Conservation (phyloP, 257 asterid species). For the Nicotiana tabacum region DNA sequence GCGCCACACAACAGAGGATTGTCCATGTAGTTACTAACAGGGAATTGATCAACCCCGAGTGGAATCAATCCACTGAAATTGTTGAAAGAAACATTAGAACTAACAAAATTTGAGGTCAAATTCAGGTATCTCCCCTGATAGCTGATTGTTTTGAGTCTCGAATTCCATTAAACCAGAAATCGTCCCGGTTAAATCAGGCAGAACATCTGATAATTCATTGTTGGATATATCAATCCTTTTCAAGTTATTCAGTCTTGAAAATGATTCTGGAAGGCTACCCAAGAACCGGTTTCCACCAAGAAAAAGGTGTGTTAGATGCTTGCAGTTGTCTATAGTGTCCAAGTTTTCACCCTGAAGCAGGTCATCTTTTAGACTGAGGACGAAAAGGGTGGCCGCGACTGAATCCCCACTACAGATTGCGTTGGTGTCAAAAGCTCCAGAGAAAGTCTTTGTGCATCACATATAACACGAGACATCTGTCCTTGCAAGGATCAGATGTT, state of each 20-base stretch:
- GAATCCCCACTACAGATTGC: conserved; percentile 32
- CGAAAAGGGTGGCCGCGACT: conserved; percentile 23
- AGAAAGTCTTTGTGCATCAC: conserved; percentile 23
- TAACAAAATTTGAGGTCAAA: conserved; percentile 24
- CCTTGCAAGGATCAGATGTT: conserved; percentile 45
- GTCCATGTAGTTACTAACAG: conserved; percentile 22
- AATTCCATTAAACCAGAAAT: conserved; percentile 20
- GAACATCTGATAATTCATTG: conserved; percentile 27
- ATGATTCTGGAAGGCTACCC: conserved; percentile 26
- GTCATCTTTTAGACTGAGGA: conserved; percentile 29
- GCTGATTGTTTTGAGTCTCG: conserved; percentile 32
- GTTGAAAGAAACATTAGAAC: conserved; percentile 44
- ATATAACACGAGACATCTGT: conserved; percentile 36
- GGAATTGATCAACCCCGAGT: conserved; percentile 21
- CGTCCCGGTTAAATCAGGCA: conserved; percentile 35
- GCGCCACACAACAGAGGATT: conserved; percentile 48
- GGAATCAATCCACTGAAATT: conserved; percentile 44
- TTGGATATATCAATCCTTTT: conserved; percentile 37
- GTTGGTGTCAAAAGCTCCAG: conserved; percentile 37
- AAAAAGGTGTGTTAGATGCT: conserved; percentile 27
- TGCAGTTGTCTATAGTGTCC: conserved; percentile 39
- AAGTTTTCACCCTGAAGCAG: conserved; percentile 29
- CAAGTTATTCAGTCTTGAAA: conserved; percentile 32
- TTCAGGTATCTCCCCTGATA: conserved; percentile 39
- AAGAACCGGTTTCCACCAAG: conserved; percentile 35